Conservation (phyloP, 140 eudicot genomes). For the Bidens hawaiensis region DNA sequence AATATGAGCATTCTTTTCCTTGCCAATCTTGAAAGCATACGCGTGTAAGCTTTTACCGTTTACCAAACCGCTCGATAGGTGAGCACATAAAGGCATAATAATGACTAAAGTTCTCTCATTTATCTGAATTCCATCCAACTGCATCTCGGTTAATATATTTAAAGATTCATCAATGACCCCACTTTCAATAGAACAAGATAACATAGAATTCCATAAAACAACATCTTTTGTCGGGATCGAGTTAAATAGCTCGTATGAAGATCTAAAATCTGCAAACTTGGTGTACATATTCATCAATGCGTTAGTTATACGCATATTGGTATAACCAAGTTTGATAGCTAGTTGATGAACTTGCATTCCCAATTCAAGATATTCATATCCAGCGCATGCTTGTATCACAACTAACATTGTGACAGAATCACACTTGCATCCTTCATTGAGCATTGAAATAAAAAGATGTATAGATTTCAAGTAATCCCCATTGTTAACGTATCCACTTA, state of each 20-base stretch:
- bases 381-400: conserved; percentile 45
- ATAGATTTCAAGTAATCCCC: conserved; percentile 36
- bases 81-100: conserved; percentile 30
- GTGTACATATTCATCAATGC: conserved; percentile 45
- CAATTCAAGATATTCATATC: conserved; percentile 23
- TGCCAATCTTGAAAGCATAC: conserved; percentile 37
- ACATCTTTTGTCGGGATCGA: conserved; percentile 31
- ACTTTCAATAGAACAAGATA: conserved; percentile 36
- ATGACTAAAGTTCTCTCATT: conserved; percentile 43
- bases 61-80: conserved; percentile 30
- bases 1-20: conserved; percentile 25
- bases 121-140: conserved; percentile 29
- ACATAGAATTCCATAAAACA: conserved; percentile 57
- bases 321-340: conserved; percentile 36
- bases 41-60: conserved; percentile 47
- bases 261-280: conserved; percentile 25
- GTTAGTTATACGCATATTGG: conserved; percentile 27
- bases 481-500: conserved; percentile 35
- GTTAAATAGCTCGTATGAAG: conserved; percentile 38
- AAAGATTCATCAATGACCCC: conserved; percentile 30
- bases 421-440: conserved; percentile 31
- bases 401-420: conserved; percentile 43
- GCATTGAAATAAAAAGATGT: conserved; percentile 39
- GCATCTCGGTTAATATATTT: conserved; percentile 32
- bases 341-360: conserved; percentile 59